These are phyloP conservation scores for Selaginella tamariscina DNA, from an alignment of 75 land plant genomes.

Conservation along the genomic window DNA sequence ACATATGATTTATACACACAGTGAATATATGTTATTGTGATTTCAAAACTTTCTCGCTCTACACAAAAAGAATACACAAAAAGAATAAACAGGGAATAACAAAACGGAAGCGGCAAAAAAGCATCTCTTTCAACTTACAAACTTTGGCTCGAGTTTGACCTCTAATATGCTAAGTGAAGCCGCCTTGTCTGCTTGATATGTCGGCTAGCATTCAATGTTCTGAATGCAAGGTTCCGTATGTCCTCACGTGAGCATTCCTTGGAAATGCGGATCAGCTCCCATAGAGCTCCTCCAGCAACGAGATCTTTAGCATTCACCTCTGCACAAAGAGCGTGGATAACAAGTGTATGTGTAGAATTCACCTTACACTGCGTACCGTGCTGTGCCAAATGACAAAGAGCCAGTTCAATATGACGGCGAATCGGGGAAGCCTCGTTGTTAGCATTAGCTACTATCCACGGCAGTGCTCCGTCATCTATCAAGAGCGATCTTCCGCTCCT, in stretches of 20 bases:
- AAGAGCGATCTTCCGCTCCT: conserved; percentile 54
- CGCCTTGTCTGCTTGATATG: conserved; percentile 45
- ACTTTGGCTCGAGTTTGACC: too few relatives aligned
- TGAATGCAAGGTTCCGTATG: conserved; percentile 65
- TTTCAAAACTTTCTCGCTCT: too few relatives aligned
- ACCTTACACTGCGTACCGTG: conserved; percentile 37
- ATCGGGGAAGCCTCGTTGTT: conserved; percentile 43
- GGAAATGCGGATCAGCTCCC: conserved; percentile 59
- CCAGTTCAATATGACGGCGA: conserved; percentile 72
- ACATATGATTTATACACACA: too few relatives aligned
- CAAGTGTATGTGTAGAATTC: neutral
- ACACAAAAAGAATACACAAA: too few relatives aligned
- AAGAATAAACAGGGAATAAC: too few relatives aligned
- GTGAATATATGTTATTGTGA: too few relatives aligned
- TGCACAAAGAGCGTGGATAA: conserved; percentile 22
- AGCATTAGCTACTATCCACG: conserved; percentile 65
- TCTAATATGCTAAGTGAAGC: conserved; percentile 26
- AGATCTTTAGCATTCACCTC: conserved; percentile 69
- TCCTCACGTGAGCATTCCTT: conserved; percentile 65
- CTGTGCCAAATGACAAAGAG: conserved; percentile 83
- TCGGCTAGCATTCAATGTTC: conserved; percentile 39
- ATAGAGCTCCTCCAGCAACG: conserved; percentile 52
- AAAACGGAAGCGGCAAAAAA: too few relatives aligned
- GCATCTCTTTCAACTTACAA: too few relatives aligned
- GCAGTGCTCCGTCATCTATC: conserved; percentile 63